Base-by-base conservation (phyloP, 2,329 filamentous ascomycete genomes). In the Alternaria sp. region DNA sequence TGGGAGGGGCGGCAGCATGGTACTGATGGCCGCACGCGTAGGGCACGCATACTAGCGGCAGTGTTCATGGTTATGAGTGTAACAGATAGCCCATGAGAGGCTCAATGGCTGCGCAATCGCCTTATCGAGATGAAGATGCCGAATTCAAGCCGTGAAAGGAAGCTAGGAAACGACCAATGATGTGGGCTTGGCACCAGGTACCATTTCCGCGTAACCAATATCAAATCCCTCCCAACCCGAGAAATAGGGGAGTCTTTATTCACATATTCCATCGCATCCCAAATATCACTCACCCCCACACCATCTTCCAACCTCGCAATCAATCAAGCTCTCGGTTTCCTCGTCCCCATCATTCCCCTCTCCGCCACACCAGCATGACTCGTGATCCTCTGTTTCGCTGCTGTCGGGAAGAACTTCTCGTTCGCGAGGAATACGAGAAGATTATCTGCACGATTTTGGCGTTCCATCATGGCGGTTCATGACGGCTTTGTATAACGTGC, bases 241-340 rank as follows among this genome's bases (percentile, higher is more conserved):
- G 82, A 80, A 11, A 77, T 76, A 0, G 77, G 75, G 11, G 77
- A 75, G 0, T 67, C 58, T 2, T 69, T 62, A 42, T 85, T 85
- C 0, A 81, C 81, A 24, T 72, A 62, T 51, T 83, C 73, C 0
- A 85, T 74, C 0, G 65, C 69, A 0, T 75, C 71, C 82, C 82
- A 84, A 4, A 85, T 77, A 40, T 73, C 73, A 5, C 83, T 77
- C 3, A 84, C 58, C 2, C 80, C 61, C 40, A 62, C 56, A 3
- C 57, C 58, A n/a, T 53, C 53, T 29, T 60, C 50, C 36, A 68
- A 14, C 49, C 63, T 55, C 11, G 78, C 31, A 23, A 78, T 60
- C 3, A 78, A 57, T 0, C 68, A 68, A 36, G 73, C 64, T 26
- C 71, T 71, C 17, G 71, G 67, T 9, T 68, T 63, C 23, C 66